Evolutionary conservation across 495 filamentous ascomycete genomes (phyloP).

Genomic region (Venustampulla echinocandica): DNA sequence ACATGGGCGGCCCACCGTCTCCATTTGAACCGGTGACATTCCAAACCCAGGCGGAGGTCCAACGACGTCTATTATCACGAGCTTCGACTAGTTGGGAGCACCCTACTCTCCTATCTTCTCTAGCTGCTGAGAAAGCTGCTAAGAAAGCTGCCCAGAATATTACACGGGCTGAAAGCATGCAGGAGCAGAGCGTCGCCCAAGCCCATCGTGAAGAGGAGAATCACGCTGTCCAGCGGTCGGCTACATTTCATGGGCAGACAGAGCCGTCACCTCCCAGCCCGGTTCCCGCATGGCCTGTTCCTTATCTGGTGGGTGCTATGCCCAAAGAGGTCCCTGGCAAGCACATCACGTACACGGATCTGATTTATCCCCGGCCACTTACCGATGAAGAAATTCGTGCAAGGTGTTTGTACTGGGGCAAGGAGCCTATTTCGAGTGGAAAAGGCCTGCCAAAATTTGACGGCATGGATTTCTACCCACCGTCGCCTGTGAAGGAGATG

Average conservation of each 20-base stretch:
- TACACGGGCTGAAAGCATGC: constrained; percentile 10
- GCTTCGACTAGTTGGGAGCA: constrained; percentile 9
- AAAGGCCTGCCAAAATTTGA: constrained; percentile 47
- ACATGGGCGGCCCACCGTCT: background rate
- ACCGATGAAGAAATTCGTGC: constrained; percentile 41
- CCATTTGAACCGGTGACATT: background rate
- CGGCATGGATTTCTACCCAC: constrained; percentile 47
- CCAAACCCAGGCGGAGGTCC: constrained; percentile 4
- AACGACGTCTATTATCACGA: constrained; percentile 7
- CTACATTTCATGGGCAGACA: constrained; percentile 10
- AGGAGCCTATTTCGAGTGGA: constrained; percentile 30
- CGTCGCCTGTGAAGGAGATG: constrained; percentile 36
- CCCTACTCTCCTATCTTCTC: background rate
- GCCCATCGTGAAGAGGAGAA: background rate
- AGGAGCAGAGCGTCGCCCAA: background rate
- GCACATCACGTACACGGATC: constrained; percentile 24
- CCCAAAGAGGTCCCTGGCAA: constrained; percentile 10
- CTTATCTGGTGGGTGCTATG: constrained; percentile 21
- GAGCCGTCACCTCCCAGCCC: background rate
- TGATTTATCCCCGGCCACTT: constrained; percentile 37
- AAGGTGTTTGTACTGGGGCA: constrained; percentile 42
- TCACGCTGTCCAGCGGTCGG: constrained; percentile 1
- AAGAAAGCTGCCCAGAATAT: background rate
- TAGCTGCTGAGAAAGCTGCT: background rate
- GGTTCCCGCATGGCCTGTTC: constrained; percentile 3